These are phyloP conservation scores for Axilococcus clingmanii DNA, from an alignment of 139 green algal genomes.

Conservation along the genomic window DNA sequence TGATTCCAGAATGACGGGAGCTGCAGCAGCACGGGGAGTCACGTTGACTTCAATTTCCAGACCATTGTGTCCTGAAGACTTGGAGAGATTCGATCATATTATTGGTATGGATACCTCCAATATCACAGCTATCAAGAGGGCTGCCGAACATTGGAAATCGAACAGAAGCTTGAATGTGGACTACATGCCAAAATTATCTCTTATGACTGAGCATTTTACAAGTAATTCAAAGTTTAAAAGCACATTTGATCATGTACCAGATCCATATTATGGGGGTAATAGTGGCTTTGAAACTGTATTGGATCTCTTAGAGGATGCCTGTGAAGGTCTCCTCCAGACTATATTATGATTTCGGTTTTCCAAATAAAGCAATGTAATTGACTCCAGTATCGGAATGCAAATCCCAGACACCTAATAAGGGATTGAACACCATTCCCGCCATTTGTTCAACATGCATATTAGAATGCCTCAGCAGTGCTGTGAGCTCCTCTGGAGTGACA, in stretches of 20 bases:
- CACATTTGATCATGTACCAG: slow-evolving; percentile 63
- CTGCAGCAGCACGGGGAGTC: slow-evolving; percentile 57
- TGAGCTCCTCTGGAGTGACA: slow-evolving; percentile 80
- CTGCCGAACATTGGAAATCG: slow-evolving; percentile 16
- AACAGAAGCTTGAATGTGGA: background rate
- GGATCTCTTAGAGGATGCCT: slow-evolving; percentile 81
- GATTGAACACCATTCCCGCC: slow-evolving; percentile 54
- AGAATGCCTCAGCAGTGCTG: slow-evolving; percentile 29
- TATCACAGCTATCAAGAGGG: slow-evolving; percentile 37
- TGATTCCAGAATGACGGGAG: slow-evolving; percentile 73
- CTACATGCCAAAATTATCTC: slow-evolving; percentile 4
- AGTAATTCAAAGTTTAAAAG: slow-evolving; percentile 35
- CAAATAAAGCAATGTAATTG: slow-evolving; percentile 71
- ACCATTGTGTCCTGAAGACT: slow-evolving; percentile 71
- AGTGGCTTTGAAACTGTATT: slow-evolving; percentile 62
- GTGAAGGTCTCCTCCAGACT: slow-evolving; percentile 47
- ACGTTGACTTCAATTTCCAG: slow-evolving; percentile 73
- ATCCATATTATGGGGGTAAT: slow-evolving; percentile 81
- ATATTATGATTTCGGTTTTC: slow-evolving; percentile 10
- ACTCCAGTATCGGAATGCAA: slow-evolving; percentile 45
- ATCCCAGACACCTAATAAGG: slow-evolving; percentile 30
- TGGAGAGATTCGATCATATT: slow-evolving; percentile 76
- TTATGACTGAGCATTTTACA: slow-evolving; percentile 13
- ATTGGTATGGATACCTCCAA: slow-evolving; percentile 86
- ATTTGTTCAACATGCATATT: slow-evolving; percentile 24